These are phyloP conservation scores for Coemansia sp. DNA, from an alignment of 192 early-diverging fungal species.

Conservation along the genomic window DNA sequence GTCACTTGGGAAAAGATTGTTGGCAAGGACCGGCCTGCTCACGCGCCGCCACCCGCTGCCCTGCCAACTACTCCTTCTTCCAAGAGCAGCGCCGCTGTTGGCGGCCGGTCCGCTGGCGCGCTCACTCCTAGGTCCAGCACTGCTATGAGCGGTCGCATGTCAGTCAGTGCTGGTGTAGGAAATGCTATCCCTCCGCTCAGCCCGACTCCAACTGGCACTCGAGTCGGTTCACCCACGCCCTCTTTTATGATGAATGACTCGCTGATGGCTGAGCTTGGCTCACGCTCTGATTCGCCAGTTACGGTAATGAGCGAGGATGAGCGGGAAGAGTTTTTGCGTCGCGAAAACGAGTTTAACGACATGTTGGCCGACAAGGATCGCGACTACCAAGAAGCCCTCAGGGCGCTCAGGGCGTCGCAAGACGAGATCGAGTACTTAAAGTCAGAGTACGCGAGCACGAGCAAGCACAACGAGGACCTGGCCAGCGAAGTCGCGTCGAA, in stretches of 20 bases:
- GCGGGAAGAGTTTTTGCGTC: slow-evolving; percentile 86
- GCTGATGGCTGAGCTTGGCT: slow-evolving; percentile 42
- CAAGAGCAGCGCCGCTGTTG: slow-evolving; percentile 16
- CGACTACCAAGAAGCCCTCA: slow-evolving; percentile 63
- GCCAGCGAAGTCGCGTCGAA: slow-evolving; percentile 68
- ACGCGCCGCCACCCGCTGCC: slow-evolving; percentile 3
- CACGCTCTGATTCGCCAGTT: slow-evolving; percentile 65
- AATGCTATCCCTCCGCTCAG: slow-evolving; percentile 23
- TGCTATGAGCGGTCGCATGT: slow-evolving; percentile 19
- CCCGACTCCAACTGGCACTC: slow-evolving; percentile 36
- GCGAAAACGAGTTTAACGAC: slow-evolving; percentile 95
- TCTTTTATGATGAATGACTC: slow-evolving; percentile 42
- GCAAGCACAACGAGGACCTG: slow-evolving; percentile 70
- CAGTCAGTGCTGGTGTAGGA: slow-evolving; percentile 44
- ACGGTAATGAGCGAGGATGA: slow-evolving; percentile 80
- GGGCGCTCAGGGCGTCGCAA: slow-evolving; percentile 57
- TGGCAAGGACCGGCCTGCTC: slow-evolving; percentile 20
- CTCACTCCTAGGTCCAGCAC: slow-evolving; percentile 32
- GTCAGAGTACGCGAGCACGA: slow-evolving; percentile 54
- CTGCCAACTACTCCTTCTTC: slow-evolving; percentile 23
- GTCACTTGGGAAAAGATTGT: slow-evolving; percentile 41
- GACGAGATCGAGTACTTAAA: slow-evolving; percentile 73
- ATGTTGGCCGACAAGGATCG: slow-evolving; percentile 88
- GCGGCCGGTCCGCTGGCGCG: slow-evolving; percentile 12
- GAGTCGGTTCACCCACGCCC: slow-evolving; percentile 40